These are phyloP conservation scores for Dryas octopetala DNA, from an alignment of 306 rosid species.

Conservation along the genomic window DNA sequence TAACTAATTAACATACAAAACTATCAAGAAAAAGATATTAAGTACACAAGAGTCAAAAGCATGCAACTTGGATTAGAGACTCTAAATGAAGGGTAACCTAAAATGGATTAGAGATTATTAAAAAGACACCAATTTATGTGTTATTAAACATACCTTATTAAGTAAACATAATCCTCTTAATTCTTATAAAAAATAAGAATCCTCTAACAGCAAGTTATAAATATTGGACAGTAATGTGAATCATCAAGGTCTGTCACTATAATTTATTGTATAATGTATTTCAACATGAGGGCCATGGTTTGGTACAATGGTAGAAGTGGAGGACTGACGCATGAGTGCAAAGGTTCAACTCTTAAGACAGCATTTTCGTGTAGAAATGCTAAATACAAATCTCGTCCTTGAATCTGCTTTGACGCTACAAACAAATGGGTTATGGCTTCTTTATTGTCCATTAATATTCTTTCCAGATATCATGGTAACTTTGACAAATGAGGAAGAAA, in stretches of 20 bases:
- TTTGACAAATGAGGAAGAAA: not conserved
- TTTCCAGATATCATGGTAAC: not conserved
- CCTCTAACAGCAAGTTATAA: not conserved
- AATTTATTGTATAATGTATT: not conserved
- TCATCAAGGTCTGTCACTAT: not conserved
- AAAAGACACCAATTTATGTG: slow-evolving; percentile 6
- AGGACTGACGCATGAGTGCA: not conserved
- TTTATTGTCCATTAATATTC: not conserved
- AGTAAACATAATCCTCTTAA: not conserved
- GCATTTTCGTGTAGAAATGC: slow-evolving; percentile 4
- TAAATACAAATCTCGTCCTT: not conserved
- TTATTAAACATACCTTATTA: not conserved
- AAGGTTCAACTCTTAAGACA: not conserved
- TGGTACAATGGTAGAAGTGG: not conserved
- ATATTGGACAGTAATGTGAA: not conserved
- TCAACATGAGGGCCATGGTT: not conserved
- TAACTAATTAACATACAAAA: slow-evolving; percentile 10
- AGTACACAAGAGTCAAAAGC: not conserved
- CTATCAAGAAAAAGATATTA: slow-evolving; percentile 12
- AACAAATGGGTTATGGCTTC: not conserved
- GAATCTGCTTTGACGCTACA: not conserved
- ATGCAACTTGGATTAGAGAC: not conserved
- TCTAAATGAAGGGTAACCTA: not conserved
- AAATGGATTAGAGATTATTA: not conserved
- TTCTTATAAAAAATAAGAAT: not conserved